These are phyloP conservation scores for Leptographium wingfieldii DNA, from an alignment of 2,329 filamentous ascomycete genomes.

Conservation along the genomic window DNA sequence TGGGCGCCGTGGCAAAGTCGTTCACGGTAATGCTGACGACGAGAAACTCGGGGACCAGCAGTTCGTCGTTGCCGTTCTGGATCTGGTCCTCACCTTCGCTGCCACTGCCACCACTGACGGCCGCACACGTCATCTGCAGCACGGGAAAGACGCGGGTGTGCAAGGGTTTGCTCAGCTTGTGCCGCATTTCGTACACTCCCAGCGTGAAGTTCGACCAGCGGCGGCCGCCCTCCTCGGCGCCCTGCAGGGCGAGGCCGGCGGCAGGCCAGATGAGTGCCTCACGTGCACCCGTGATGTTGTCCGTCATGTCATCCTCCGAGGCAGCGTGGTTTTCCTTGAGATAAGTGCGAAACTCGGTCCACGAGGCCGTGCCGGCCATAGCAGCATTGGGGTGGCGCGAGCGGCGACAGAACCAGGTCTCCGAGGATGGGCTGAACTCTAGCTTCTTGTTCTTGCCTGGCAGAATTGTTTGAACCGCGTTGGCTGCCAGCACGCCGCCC, in stretches of 20 bases:
- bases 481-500: conserved; percentile 6
- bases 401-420: conserved; percentile 52
- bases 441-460: background rate
- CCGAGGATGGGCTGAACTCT: conserved; percentile 18
- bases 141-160: conserved; percentile 54
- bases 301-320: conserved; percentile 46
- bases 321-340: conserved; percentile 43
- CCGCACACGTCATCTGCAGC: conserved; percentile 44
- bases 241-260: conserved; percentile 23
- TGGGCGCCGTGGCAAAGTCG: conserved; percentile 20
- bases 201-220: conserved; percentile 33
- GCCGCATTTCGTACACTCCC: conserved; percentile 50
- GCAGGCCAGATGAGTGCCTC: conserved; percentile 32
- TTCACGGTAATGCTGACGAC: conserved; percentile 44
- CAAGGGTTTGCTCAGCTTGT: conserved; percentile 41
- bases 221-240: conserved; percentile 17
- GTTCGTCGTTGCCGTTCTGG: conserved; percentile 10
- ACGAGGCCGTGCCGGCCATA: conserved; percentile 41
- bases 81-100: background rate
- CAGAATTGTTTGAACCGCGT: background rate
- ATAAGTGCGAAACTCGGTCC: conserved; percentile 48
- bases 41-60: conserved; percentile 30
- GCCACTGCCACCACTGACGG: conserved; percentile 13
- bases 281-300: conserved; percentile 36
- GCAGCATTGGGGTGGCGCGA: conserved; percentile 46